phyloP scores from a whole-genome alignment of 352 stramenopile genomes.

The Pythium folliculosum region DNA sequence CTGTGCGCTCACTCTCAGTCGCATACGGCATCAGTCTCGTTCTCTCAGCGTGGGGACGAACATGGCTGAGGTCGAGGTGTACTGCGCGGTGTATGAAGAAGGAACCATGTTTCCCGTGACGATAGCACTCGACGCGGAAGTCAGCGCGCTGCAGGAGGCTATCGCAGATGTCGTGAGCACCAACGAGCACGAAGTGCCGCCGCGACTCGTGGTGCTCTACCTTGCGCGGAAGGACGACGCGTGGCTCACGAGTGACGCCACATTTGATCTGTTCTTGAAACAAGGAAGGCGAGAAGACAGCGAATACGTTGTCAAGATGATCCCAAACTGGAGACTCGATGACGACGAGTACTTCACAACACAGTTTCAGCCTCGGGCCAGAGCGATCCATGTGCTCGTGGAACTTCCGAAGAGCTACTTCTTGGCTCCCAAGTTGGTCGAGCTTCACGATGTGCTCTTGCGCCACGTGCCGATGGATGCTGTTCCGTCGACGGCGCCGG shows the following conservation, averaged over 20 bases:
- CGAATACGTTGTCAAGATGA: background rate
- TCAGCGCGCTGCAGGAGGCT: background rate
- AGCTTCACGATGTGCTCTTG: conserved; percentile 9
- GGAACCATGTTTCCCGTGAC: conserved; percentile 2
- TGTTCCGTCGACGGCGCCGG: conserved; percentile 1
- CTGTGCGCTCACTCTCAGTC: too few species aligned
- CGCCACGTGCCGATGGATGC: conserved; percentile 14
- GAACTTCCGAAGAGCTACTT: conserved; percentile 16
- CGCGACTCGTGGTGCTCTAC: background rate
- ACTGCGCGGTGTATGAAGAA: conserved; percentile 4
- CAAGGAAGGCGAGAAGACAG: conserved; percentile 8
- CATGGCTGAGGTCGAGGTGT: background rate
- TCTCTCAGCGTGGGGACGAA: too few species aligned
- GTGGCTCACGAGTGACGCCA: background rate
- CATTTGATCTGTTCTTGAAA: background rate
- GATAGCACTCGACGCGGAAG: background rate
- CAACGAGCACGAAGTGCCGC: background rate
- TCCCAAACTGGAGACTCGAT: background rate
- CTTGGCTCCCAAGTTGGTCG: background rate
- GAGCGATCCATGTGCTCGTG: conserved; percentile 33
- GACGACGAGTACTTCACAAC: conserved; percentile 21
- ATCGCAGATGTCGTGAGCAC: background rate
- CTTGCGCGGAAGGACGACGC: background rate
- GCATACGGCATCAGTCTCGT: too few species aligned
- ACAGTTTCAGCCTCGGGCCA: conserved; percentile 23